Evolutionary conservation across 1,139 yeast species (phyloP), one percentile per base, ranked within the genome.

Genomic region (Nakaseomyces kungkrabaensis): DNA sequence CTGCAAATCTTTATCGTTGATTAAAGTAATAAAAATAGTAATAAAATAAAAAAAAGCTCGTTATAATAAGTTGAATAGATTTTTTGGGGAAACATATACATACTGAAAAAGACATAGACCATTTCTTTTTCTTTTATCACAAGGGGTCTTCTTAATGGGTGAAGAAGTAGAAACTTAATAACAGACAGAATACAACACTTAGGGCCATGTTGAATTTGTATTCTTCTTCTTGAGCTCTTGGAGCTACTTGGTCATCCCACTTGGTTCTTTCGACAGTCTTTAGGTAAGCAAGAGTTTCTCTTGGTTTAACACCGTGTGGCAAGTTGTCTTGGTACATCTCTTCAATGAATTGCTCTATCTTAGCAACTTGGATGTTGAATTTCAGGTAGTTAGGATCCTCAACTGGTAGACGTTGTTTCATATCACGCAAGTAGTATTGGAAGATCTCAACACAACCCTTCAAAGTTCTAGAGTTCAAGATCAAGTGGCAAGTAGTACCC

Each of bases 321-420:
- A 75, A 57, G 54, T 76, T 71, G 43, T 71, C 68, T 56, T 90
- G 92, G 63, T 80, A 80, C 76, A 84, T 74, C 50, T 74, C 72
- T 65, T 90, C 96, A 61, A 90, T 82, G 66, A 79, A 83, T 68
- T 85, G 94, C 62, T 87, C 95, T 57, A 89, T 78, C 68, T 85
- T 86, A 48, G 95, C 96, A 66, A 96, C 85, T 57, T 80, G 78
- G 56, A 88, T 79, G 56, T 94, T 95, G 55, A 94, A 78, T 55
- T 81, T 78, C 65, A 92, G 74, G 69, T 87, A 94, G 70, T 86
- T 85, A 56, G 96, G 95, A 70, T 92, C 97, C 42, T 75, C 72
- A 36, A 90, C 94, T 6, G 79, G 75, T 49, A 92, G 79, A 66
- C 82, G 81, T 56, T 81, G 84, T 68, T 92, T 95, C 60, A 94